Evolutionary conservation across 1,284 basidiomycete species (phyloP), one percentile per base, ranked within the genome.

Genomic region (Wallemia mellicola): DNA sequence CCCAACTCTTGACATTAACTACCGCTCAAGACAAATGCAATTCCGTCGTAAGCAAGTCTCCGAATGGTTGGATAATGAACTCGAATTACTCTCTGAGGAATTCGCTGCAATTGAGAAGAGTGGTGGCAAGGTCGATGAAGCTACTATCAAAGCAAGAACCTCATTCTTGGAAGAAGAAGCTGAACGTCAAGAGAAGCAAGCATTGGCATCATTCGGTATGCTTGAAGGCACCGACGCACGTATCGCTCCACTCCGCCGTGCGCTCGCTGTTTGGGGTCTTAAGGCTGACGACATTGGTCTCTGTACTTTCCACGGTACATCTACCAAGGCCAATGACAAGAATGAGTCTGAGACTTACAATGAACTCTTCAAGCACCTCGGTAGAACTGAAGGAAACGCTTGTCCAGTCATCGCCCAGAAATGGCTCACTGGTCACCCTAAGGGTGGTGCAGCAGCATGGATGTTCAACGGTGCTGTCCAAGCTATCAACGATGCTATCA

Each of bases 281-380:
- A 83, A 79, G 24, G 82, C 85, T 30, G 91, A 98, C 69, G 86
- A 94, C 63, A 81, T 98, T 64, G 75, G 75, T 62, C 74, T 74
- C 62, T 67, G 73, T 66, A 65, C 64, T 58, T 71, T 70, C 61
- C 70, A 72, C 68, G 86, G 84, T 66, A 98, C 92, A 3, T 92
- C 89, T 66, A 98, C 94, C 33, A 83, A 81, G 66, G 92, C 92
- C 32, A 98, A 98, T 71, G 91, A 98, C 77, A 86, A 91, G 74
- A 98, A 98, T 71, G 92, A 98, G 76, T 88, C 86, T 5, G 80
- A 82, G 65, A 88, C 95, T 62, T 96, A 92, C 84, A 89, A 96
- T 70, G 81, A 87, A 64, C 81, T 95, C 68, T 86, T 98, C 72
- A 79, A 78, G 38, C 79, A 80, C 60, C 82, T 96, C 66, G 80